These are phyloP conservation scores for Vanrija humicola DNA, from an alignment of 1,284 basidiomycete genomes.

Conservation along the genomic window DNA sequence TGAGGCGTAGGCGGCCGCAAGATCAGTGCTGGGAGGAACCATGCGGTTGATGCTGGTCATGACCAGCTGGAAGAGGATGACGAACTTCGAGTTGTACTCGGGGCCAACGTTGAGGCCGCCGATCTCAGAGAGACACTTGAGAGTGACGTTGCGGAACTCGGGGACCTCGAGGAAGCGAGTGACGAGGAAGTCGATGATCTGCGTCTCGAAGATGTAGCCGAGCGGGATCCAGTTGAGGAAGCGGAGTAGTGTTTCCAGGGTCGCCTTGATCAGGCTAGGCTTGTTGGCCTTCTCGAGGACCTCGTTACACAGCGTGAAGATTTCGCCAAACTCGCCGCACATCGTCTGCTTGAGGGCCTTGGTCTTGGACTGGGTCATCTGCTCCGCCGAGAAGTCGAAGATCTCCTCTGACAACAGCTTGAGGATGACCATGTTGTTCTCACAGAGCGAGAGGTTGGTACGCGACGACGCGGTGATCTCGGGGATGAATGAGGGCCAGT, in stretches of 20 bases:
- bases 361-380: slow-evolving; percentile 98
- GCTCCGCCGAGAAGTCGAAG: slow-evolving; percentile 97
- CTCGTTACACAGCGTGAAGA: slow-evolving; percentile 92
- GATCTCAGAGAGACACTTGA: slow-evolving; percentile 98
- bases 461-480: slow-evolving; percentile 97
- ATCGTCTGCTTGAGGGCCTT: slow-evolving; percentile 97
- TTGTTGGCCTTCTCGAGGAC: slow-evolving; percentile 98
- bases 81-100: slow-evolving; percentile 98
- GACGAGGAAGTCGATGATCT: slow-evolving; percentile 90
- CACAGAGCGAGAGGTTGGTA: slow-evolving; percentile 92
- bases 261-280: slow-evolving; percentile 89
- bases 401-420: slow-evolving; percentile 98
- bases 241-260: slow-evolving; percentile 88
- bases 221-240: slow-evolving; percentile 99
- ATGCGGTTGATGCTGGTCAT: slow-evolving; percentile 96
- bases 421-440: slow-evolving; percentile 99
- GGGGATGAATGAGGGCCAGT: slow-evolving; percentile 97
- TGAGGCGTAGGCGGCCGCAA: slow-evolving; percentile 79
- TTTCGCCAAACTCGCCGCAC: slow-evolving; percentile 94
- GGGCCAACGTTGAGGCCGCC: slow-evolving; percentile 90
- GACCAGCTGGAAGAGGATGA: slow-evolving; percentile 95
- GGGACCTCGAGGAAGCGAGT: slow-evolving; percentile 91
- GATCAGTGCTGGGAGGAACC: slow-evolving; percentile 86
- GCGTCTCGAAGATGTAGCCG: slow-evolving; percentile 98
- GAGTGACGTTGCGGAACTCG: slow-evolving; percentile 95